These are phyloP conservation scores for Nephelium lappaceum DNA, from an alignment of 345 rosid species.

Conservation along the genomic window DNA sequence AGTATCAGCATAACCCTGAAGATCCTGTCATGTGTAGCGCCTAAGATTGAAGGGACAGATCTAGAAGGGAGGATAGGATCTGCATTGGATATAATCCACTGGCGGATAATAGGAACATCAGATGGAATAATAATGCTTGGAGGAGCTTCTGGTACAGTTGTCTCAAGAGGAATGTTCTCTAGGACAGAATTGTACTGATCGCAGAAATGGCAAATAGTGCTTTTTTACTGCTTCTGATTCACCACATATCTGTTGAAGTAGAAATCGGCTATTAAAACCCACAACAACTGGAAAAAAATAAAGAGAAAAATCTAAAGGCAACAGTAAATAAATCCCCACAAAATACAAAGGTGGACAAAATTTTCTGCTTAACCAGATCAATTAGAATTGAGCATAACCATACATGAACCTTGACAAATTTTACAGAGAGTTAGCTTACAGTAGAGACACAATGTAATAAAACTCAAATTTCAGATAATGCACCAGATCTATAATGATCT, in stretches of 20 bases:
- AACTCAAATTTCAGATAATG: neutral
- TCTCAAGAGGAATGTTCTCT: conserved; percentile 82
- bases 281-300: neutral
- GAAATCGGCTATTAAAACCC: conserved; percentile 8
- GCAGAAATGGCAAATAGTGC: conserved; percentile 86
- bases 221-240: conserved; percentile 76
- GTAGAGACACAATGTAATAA: neutral
- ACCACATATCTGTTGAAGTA: conserved; percentile 65
- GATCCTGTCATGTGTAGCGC: conserved; percentile 60
- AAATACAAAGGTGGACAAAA: neutral
- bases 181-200: conserved; percentile 83
- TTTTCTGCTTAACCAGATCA: neutral
- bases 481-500: neutral
- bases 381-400: neutral
- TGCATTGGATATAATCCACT: conserved; percentile 62
- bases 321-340: neutral
- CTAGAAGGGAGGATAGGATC: conserved; percentile 64
- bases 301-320: neutral
- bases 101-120: conserved; percentile 75
- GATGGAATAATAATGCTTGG: conserved; percentile 86
- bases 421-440: neutral
- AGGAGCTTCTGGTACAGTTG: conserved; percentile 63
- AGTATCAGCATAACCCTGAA: conserved; percentile 69
- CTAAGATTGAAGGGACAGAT: conserved; percentile 62
- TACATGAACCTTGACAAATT: neutral